Percentiles rank a stretch among this genome's conserved stretches.
Evolutionary conservation across 257 asterid species (phyloP).

Genomic region (Avicennia marina): DNA sequence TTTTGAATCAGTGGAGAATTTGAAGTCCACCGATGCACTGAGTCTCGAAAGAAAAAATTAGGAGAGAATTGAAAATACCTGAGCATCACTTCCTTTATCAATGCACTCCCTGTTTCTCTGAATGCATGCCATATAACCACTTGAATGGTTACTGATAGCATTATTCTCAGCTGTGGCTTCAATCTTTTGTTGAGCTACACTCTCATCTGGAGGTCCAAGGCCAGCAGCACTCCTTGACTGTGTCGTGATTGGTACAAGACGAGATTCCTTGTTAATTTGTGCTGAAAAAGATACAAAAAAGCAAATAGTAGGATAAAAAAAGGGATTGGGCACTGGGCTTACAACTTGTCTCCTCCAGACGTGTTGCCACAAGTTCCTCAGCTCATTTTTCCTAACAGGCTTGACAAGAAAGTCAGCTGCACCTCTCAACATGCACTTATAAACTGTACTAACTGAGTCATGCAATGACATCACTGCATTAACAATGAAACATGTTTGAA

Average conservation of each 20-base stretch:
- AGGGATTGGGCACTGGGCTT: slow-evolving; percentile 29
- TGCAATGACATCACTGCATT: slow-evolving; percentile 81
- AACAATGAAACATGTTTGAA: slow-evolving; percentile 14
- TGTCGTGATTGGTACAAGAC: slow-evolving; percentile 12
- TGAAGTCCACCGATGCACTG: no score
- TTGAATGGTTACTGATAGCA: slow-evolving; percentile 62
- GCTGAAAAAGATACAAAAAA: not conserved
- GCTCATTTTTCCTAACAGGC: slow-evolving; percentile 80
- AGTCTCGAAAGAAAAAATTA: slow-evolving; percentile 1
- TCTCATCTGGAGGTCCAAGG: slow-evolving; percentile 64
- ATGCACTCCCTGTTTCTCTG: slow-evolving; percentile 71
- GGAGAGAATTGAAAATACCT: slow-evolving; percentile 43
- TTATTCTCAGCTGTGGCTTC: slow-evolving; percentile 90
- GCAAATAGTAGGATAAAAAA: slow-evolving; percentile 9
- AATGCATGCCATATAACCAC: slow-evolving; percentile 61
- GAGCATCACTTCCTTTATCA: slow-evolving; percentile 89
- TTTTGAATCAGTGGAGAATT: no score
- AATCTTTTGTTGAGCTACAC: slow-evolving; percentile 57
- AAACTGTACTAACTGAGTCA: slow-evolving; percentile 75
- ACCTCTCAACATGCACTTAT: slow-evolving; percentile 87
- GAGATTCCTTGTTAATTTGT: slow-evolving; percentile 4
- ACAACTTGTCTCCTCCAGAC: slow-evolving; percentile 88
- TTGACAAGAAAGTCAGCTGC: slow-evolving; percentile 92
- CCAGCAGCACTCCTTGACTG: slow-evolving; percentile 49
- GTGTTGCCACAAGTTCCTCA: slow-evolving; percentile 88